A percentile compares a stretch with the other conserved stretches of the same genome.
Conservation (phyloP, 2,329 filamentous ascomycete species). For the Alternaria arborescens region DNA sequence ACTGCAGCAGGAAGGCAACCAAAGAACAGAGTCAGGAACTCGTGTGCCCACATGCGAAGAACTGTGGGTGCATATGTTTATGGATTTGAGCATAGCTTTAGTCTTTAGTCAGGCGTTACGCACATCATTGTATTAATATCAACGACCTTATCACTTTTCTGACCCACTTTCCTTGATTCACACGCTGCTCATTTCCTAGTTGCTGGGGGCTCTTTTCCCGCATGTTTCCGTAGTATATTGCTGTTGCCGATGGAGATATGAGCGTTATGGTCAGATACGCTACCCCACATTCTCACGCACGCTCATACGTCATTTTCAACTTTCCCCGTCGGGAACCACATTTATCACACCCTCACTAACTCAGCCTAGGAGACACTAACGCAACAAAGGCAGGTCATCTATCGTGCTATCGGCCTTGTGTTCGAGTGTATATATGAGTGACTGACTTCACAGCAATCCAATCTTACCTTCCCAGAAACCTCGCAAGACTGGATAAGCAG, state of each 20-base stretch:
- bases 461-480: not conserved
- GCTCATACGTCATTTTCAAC: slow-evolving; percentile 27
- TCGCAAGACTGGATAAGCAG: not conserved
- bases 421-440: slow-evolving; percentile 1
- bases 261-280: not conserved
- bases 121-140: slow-evolving; percentile 17
- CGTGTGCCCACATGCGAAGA: not conserved
- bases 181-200: not conserved
- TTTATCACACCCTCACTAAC: slow-evolving; percentile 4
- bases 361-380: not conserved
- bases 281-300: slow-evolving; percentile 11
- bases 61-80: not conserved
- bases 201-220: not conserved
- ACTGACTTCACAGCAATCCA: not conserved
- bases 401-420: slow-evolving; percentile 2
- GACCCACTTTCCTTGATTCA: not conserved
- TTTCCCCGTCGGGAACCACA: slow-evolving; percentile 33
- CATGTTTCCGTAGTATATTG: not conserved
- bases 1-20: not conserved
- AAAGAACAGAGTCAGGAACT: not conserved
- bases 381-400: slow-evolving; percentile 15
- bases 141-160: not conserved
- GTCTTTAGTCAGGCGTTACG: slow-evolving; percentile 6
- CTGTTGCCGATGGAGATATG: not conserved
- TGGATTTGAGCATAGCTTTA: not conserved